A percentile compares a stretch with the other conserved stretches of the same genome.
Evolutionary conservation across 1,284 basidiomycete species (phyloP).

Genomic region (Moesziomyces antarcticus): DNA sequence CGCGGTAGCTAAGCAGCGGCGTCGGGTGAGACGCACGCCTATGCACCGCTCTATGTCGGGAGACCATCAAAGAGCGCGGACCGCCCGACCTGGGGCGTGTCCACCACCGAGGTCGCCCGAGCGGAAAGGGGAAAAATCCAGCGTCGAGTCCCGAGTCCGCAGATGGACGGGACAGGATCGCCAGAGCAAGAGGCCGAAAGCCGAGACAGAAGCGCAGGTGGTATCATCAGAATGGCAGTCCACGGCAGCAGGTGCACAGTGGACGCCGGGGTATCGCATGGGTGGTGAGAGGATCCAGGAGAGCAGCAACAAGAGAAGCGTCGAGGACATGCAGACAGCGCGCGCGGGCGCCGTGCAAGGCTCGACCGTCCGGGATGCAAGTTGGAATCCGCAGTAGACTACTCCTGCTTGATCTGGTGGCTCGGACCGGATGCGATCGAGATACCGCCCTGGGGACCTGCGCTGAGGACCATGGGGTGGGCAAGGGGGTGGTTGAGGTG

Average conservation of each 20-base stretch:
- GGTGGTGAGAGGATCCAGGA: constrained; percentile 27
- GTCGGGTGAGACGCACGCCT: background rate
- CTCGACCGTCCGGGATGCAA: constrained; percentile 6
- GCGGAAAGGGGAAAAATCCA: constrained; percentile 3
- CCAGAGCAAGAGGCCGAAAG: constrained; percentile 8
- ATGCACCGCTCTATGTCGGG: constrained; percentile 4
- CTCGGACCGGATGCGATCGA: constrained; percentile 34
- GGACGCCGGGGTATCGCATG: constrained; percentile 35
- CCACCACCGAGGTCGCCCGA: constrained; percentile 19
- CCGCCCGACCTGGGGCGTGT: background rate
- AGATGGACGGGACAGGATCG: constrained; percentile 1
- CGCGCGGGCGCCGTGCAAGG: background rate
- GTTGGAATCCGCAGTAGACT: constrained; percentile 3
- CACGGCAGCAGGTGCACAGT: background rate
- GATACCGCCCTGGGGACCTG: constrained; percentile 33
- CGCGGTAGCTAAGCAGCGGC: too few relatives aligned
- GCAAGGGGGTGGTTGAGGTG: constrained; percentile 25
- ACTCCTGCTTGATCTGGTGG: constrained; percentile 42
- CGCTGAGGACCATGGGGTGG: constrained; percentile 43
- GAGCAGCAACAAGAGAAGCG: constrained; percentile 26
- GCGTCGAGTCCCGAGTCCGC: constrained; percentile 2
- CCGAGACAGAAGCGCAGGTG: constrained; percentile 24
- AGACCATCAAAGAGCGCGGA: constrained; percentile 12
- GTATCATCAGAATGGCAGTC: constrained; percentile 34
- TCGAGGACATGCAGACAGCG: too few relatives aligned